A percentile compares a stretch with the other conserved stretches of the same genome.
Evolutionary conservation across 345 rosid species (phyloP).

Genomic region (Salix caprea): DNA sequence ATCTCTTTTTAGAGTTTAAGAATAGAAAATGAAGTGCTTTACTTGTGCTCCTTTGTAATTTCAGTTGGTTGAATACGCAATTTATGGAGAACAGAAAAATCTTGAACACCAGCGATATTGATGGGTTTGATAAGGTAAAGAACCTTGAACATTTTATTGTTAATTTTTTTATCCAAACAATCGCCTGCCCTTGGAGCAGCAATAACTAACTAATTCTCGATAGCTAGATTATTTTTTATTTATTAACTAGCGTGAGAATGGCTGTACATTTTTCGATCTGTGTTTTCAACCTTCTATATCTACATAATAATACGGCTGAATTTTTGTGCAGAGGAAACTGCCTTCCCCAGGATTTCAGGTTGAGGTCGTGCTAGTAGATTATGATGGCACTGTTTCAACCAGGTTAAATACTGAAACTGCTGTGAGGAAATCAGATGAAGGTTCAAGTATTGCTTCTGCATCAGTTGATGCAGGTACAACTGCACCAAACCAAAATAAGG

Average conservation of each 20-base stretch:
- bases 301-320: not conserved
- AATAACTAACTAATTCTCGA: not conserved
- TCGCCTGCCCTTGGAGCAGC: not conserved
- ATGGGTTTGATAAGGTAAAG: constrained; percentile 81
- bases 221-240: not conserved
- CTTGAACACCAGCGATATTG: constrained; percentile 61
- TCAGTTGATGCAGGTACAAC: constrained; percentile 26
- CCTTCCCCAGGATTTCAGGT: constrained; percentile 92
- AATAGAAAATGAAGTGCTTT: not conserved
- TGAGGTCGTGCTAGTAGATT: constrained; percentile 46
- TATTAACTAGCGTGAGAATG: not conserved
- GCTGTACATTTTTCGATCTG: not conserved
- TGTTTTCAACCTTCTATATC: not conserved
- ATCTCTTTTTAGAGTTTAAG: constrained; percentile 4
- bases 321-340: constrained; percentile 57
- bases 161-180: not conserved
- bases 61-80: constrained; percentile 87
- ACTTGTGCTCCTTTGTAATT: constrained; percentile 1
- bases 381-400: constrained; percentile 30
- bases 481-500: constrained; percentile 39
- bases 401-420: constrained; percentile 29
- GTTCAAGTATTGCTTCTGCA: constrained; percentile 33
- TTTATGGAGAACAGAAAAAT: constrained; percentile 76
- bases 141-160: not conserved
- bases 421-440: constrained; percentile 37